Conservation (phyloP, 257 asterid genomes). For the Plectranthus barbatus region DNA sequence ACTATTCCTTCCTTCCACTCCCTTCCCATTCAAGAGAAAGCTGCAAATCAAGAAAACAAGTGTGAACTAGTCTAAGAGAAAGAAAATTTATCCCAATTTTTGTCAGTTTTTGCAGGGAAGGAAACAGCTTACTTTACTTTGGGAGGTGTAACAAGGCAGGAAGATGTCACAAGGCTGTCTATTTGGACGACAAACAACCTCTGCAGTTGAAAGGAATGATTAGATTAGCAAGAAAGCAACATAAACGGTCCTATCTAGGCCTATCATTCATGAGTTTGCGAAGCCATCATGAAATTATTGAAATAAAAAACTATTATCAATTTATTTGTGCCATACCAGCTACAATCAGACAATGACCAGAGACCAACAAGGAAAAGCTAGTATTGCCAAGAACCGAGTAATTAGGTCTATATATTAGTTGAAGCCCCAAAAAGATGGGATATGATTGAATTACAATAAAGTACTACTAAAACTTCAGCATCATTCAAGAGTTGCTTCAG, state of each 20-base stretch:
- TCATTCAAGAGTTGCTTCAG: too few species aligned
- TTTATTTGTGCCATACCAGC: not conserved
- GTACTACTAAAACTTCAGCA: too few species aligned
- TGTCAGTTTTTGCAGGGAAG: not conserved
- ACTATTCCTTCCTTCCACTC: constrained; percentile 64
- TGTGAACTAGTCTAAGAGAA: not conserved
- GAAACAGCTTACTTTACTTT: constrained; percentile 56
- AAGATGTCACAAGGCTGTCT: constrained; percentile 61
- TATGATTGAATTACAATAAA: too few species aligned
- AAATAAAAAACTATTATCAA: not conserved
- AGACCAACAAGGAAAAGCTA: not conserved
- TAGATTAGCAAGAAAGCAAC: constrained; percentile 11
- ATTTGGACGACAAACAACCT: constrained; percentile 63
- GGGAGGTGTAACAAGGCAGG: constrained; percentile 76
- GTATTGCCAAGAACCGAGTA: not conserved
- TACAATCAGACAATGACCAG: not conserved
- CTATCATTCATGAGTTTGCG: constrained; percentile 6
- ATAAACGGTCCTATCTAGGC: not conserved
- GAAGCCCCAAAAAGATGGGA: too few species aligned
- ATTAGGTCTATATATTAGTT: too few species aligned
- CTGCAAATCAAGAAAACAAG: constrained; percentile 37
- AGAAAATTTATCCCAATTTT: not conserved
- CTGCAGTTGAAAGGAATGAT: constrained; percentile 41
- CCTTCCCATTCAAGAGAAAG: constrained; percentile 82
- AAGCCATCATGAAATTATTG: not conserved